Conservation (phyloP, 2,329 filamentous ascomycete genomes). For the Septoria petroselini region DNA sequence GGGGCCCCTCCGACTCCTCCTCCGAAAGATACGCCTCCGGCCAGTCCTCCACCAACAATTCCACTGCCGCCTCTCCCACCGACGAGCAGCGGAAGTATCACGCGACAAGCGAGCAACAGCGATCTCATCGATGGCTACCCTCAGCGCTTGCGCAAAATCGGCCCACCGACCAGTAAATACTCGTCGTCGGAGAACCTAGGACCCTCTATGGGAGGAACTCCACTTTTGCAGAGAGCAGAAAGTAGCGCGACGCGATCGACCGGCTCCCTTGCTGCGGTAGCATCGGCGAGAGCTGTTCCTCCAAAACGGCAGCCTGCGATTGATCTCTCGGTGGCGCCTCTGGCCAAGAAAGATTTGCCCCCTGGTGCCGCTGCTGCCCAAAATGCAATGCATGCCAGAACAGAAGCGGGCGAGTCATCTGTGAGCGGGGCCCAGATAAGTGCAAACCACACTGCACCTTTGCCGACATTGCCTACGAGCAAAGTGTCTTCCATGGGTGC, state of each 20-base stretch:
- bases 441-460: slow-evolving; percentile 1
- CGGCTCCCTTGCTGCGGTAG: neutral
- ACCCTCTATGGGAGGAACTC: neutral
- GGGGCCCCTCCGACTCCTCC: slow-evolving; percentile 15
- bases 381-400: neutral
- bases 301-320: neutral
- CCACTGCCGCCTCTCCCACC: neutral
- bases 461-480: slow-evolving; percentile 9
- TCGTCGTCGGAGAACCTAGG: slow-evolving; percentile 2
- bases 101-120: slow-evolving; percentile 1
- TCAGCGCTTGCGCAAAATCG: neutral
- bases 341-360: neutral
- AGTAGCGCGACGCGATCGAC: neutral
- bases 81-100: neutral
- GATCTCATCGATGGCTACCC: neutral
- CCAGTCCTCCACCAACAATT: slow-evolving; percentile 8
- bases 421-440: neutral
- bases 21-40: slow-evolving; percentile 11
- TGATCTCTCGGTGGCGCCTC: neutral
- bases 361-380: slow-evolving; percentile 5
- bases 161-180: neutral
- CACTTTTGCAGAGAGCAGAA: slow-evolving; percentile 1
- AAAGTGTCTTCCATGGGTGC: neutral
- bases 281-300: neutral
- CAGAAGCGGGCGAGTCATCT: neutral